Conservation (phyloP, 164 flowering plant genomes). For the Liquidambar formosana region DNA sequence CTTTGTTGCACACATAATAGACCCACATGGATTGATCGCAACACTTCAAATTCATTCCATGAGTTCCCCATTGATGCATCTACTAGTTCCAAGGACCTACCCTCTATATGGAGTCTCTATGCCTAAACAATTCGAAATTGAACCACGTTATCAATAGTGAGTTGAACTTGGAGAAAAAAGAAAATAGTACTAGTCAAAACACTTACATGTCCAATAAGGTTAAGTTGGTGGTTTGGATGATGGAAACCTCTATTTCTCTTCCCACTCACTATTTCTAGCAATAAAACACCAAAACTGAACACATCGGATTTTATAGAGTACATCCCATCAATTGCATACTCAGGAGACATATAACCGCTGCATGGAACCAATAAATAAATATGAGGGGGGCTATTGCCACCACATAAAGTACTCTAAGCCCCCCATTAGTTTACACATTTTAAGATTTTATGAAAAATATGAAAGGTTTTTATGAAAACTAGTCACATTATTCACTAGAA, state of each 20-base stretch:
- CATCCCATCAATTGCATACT: too few relatives aligned
- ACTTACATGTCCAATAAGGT: constrained; percentile 2
- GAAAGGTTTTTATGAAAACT: too few relatives aligned
- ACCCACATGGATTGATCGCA: constrained; percentile 23
- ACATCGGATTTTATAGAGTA: constrained; percentile 33
- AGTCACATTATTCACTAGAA: too few relatives aligned
- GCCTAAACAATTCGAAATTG: constrained; percentile 8
- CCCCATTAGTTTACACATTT: too few relatives aligned
- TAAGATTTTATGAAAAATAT: too few relatives aligned
- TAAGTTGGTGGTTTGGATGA: constrained; percentile 15
- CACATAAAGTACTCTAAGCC: too few relatives aligned
- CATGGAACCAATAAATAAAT: too few relatives aligned
- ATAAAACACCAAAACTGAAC: constrained; percentile 39
- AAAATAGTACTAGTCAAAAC: background rate
- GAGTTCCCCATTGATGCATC: constrained; percentile 12
- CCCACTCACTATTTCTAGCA: constrained; percentile 36
- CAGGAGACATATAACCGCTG: too few relatives aligned
- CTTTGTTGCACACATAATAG: constrained; percentile 30
- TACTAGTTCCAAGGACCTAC: constrained; percentile 12
- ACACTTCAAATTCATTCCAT: constrained; percentile 4
- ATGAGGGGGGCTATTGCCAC: too few relatives aligned
- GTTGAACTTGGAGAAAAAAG: background rate
- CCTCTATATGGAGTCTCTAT: constrained; percentile 28
- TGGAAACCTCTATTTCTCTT: constrained; percentile 22
- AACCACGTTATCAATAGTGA: too few relatives aligned